Conservation (phyloP, 208 protist genomes). For the Crithidia bombi region DNA sequence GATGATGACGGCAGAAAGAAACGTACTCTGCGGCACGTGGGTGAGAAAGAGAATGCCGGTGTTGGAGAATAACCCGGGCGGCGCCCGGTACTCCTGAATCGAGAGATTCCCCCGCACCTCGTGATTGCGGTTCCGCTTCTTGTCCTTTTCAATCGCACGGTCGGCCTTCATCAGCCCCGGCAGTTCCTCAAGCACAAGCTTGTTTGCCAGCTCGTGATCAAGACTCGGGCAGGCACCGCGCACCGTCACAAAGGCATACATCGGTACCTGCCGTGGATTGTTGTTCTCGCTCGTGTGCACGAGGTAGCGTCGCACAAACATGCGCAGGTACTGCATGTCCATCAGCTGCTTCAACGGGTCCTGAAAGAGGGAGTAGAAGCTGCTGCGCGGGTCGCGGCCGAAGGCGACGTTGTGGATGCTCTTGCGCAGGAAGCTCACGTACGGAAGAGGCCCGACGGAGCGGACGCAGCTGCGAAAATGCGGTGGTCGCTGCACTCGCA, state of each 20-base stretch:
- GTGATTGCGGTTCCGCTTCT: conserved; percentile 32
- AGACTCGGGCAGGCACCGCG: conserved; percentile 56
- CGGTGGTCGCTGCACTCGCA: not conserved
- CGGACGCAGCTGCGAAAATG: not conserved
- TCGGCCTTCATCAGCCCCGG: conserved; percentile 57
- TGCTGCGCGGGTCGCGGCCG: conserved; percentile 48
- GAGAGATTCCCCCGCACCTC: conserved; percentile 14
- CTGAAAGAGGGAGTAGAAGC: conserved; percentile 69
- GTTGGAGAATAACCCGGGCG: conserved; percentile 46
- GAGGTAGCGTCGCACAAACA: conserved; percentile 83
- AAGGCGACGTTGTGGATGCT: too few relatives aligned
- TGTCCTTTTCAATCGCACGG: conserved; percentile 41
- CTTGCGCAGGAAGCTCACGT: too few relatives aligned
- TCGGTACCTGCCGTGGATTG: conserved; percentile 67
- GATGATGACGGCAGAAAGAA: conserved; percentile 46
- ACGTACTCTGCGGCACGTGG: conserved; percentile 52
- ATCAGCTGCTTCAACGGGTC: conserved; percentile 46
- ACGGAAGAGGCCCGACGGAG: conserved; percentile 69
- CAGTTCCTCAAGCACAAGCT: conserved; percentile 66
- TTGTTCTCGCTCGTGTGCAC: conserved; percentile 78
- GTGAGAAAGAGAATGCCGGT: conserved; percentile 75
- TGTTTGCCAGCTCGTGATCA: conserved; percentile 56
- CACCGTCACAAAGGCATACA: conserved; percentile 63
- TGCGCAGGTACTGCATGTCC: conserved; percentile 85
- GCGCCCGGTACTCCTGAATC: conserved; percentile 40